Evolutionary conservation across 352 stramenopile genomes (phyloP).

Genomic region (Phytopythium aichiense): DNA sequence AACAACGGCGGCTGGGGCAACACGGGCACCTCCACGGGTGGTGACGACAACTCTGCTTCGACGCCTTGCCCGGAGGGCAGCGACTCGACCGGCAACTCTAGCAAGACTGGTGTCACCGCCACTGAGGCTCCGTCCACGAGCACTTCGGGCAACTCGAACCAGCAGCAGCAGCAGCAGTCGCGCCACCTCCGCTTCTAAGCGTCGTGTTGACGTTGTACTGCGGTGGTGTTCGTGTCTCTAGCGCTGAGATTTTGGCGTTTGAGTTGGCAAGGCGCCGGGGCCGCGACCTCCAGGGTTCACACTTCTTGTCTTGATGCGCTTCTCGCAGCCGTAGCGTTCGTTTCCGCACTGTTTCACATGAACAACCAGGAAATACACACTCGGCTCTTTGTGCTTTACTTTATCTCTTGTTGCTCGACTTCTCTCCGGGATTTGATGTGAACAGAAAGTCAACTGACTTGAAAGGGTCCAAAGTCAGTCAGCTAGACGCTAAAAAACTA

Average conservation of each 20-base stretch:
- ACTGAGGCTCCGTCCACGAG: background rate
- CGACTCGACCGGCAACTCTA: background rate
- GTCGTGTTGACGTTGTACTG: background rate
- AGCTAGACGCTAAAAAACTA: no score
- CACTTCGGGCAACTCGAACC: constrained; percentile 1
- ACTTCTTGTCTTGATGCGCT: background rate
- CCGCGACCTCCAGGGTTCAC: background rate
- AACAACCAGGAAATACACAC: background rate
- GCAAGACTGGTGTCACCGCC: background rate
- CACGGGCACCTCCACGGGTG: background rate
- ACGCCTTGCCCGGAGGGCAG: background rate
- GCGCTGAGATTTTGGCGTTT: constrained; percentile 1
- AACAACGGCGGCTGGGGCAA: background rate
- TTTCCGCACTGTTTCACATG: background rate
- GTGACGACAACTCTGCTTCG: background rate
- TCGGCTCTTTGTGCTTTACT: background rate
- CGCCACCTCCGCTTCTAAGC: constrained; percentile 10
- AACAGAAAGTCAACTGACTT: no score
- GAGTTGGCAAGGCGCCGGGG: background rate
- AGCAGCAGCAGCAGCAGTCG: constrained; percentile 7
- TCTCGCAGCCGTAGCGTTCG: no score
- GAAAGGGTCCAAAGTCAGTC: no score
- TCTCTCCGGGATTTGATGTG: no score
- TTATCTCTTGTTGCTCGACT: no score
- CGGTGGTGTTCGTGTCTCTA: background rate